Base-by-base conservation (phyloP, 2,329 filamentous ascomycete genomes). In the Fusarium incarnatum region DNA sequence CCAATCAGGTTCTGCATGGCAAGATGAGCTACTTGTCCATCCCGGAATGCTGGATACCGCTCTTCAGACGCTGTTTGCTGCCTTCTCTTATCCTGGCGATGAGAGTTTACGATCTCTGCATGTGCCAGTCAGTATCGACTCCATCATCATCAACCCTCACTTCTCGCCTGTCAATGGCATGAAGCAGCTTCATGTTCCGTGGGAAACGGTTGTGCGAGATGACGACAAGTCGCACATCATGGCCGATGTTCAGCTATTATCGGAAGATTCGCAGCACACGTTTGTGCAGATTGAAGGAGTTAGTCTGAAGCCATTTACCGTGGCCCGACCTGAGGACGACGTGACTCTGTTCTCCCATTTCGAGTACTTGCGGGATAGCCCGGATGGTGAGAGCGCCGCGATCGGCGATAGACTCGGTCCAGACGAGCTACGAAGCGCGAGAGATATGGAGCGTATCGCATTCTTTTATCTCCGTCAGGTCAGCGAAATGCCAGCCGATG, bases 361-460 rank as follows among this genome's bases (percentile, higher is more conserved):
- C 27, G 30, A 56, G 18, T 49, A 49, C 13, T 10, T 16, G 0
- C 44, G 28, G 9, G 23, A 30, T 2, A 1, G 0, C 1, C 54
- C 54, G 1, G 32, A 56, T 20, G 54, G 54, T 1, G 54, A 56
- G 2, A 22, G 23, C 10, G 32, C 30, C 0, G 54, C 54, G 12
- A 25, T n/a, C 18, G 42, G 28, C 23, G 46, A 37, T 8, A 1
- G 0, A 1, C 47, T 48, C n/a, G 0, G 2, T 8, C 28, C 42
- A 1, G 30, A 48, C 1, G 54, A 56, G 1, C 16, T 48, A 1
- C n/a, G 1, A n/a, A 25, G 37, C 0, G 54, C 54, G 0, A 12
- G 27, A 1, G 54, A 37, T 20, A 45, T 6, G 15, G 54, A 56
- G 5, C 42, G 54, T 1, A 56, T 56, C 8, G 54, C 54, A 0